Conservation (phyloP, 2,329 filamentous ascomycete genomes). For the Gyromitra esculenta region DNA sequence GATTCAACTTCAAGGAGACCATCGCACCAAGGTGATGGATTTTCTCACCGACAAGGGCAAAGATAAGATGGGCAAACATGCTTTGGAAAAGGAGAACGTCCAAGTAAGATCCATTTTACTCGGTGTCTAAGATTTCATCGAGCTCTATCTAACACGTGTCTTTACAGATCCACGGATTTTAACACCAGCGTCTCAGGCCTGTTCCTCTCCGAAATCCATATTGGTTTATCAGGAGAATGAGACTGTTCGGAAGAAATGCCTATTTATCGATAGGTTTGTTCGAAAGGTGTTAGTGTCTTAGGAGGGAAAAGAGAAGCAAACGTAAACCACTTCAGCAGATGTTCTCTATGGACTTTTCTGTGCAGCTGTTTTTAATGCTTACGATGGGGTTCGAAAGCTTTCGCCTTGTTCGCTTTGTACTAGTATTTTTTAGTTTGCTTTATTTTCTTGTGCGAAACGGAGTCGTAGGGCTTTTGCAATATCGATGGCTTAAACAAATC, state of each 20-base stretch:
- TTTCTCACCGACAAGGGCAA: constrained; percentile 97
- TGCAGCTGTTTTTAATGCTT: constrained; percentile 37
- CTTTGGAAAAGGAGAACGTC: constrained; percentile 67
- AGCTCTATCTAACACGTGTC: constrained; percentile 19
- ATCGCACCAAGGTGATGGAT: constrained; percentile 98
- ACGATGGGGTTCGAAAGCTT: constrained; percentile 32
- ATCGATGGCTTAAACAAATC: constrained; percentile 25
- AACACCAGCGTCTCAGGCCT: constrained; percentile 58
- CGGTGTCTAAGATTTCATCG: constrained; percentile 24
- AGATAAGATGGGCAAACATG: constrained; percentile 73
- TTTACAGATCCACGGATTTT: constrained; percentile 70
- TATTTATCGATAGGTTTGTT: constrained; percentile 36
- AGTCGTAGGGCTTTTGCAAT: constrained; percentile 29
- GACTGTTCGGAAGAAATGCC: constrained; percentile 39
- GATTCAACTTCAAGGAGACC: constrained; percentile 99
- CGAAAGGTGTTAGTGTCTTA: constrained; percentile 33
- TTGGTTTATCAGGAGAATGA: constrained; percentile 46
- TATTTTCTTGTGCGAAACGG: constrained; percentile 31
- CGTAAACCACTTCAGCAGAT: constrained; percentile 38
- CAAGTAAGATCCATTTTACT: constrained; percentile 69
- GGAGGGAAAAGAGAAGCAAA: constrained; percentile 33
- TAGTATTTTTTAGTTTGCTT: constrained; percentile 47
- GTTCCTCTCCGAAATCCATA: constrained; percentile 42
- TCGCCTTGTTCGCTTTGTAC: constrained; percentile 35
- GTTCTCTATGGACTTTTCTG: constrained; percentile 31